Evolutionary conservation across 177 flowering plant species (phyloP).

Genomic region (Vitis hybrid): DNA sequence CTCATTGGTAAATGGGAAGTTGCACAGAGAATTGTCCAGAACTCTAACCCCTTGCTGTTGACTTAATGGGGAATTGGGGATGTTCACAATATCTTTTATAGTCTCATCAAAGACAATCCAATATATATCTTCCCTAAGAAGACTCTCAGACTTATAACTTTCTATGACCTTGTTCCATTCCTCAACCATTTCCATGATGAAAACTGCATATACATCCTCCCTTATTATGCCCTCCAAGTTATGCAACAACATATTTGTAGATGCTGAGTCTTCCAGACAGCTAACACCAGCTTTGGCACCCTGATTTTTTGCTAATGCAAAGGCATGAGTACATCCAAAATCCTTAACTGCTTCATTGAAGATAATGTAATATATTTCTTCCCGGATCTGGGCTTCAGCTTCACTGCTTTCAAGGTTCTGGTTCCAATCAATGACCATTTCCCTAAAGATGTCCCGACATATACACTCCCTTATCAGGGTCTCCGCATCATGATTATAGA

Average conservation of each 20-base stretch:
- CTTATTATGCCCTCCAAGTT: conserved; percentile 16
- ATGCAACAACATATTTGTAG: background rate
- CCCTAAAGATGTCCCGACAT: conserved; percentile 9
- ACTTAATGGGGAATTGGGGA: conserved; percentile 1
- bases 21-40: background rate
- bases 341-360: conserved; percentile 19
- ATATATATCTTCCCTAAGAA: conserved; percentile 20
- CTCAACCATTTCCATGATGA: conserved; percentile 25
- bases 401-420: conserved; percentile 4
- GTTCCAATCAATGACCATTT: conserved; percentile 16
- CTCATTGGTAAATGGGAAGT: background rate
- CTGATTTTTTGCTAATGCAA: background rate
- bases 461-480: conserved; percentile 21
- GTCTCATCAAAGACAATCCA: conserved; percentile 15
- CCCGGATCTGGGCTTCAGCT: conserved; percentile 14
- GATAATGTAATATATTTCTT: conserved; percentile 20
- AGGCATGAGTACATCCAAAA: background rate
- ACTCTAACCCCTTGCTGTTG: background rate
- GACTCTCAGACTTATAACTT: conserved; percentile 9
- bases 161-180: conserved; percentile 33
- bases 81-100: conserved; percentile 6
- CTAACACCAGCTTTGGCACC: background rate
- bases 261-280: conserved; percentile 6
- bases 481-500: conserved; percentile 15
- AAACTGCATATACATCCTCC: conserved; percentile 23